These are phyloP conservation scores for Argentina anserina DNA, from an alignment of 306 rosid genomes.

Conservation along the genomic window DNA sequence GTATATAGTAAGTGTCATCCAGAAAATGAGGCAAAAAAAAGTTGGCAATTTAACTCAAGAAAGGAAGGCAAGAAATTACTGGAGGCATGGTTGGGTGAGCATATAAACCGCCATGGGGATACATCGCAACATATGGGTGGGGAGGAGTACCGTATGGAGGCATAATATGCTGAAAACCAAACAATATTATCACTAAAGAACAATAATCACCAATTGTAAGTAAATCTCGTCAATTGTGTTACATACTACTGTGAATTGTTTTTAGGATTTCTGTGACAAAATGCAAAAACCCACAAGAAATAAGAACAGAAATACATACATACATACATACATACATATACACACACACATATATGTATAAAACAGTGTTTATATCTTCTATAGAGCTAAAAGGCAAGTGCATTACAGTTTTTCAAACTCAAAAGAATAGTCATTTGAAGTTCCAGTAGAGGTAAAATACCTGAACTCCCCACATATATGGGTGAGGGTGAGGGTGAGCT, in stretches of 20 bases:
- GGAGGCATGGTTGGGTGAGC: constrained; percentile 99
- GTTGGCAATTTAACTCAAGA: constrained; percentile 25
- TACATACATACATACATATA: no score
- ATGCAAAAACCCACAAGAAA: not conserved
- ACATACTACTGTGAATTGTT: not conserved
- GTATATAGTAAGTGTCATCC: constrained; percentile 13
- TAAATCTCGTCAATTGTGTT: not conserved
- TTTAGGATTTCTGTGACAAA: not conserved
- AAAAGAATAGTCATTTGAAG: not conserved
- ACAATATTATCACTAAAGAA: constrained; percentile 3
- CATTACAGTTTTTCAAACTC: not conserved
- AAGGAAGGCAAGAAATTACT: constrained; percentile 46
- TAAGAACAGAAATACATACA: not conserved
- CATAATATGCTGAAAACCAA: constrained; percentile 82
- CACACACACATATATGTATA: not conserved
- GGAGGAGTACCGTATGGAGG: constrained; percentile 98
- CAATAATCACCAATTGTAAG: constrained; percentile 1
- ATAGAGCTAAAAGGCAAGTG: not conserved
- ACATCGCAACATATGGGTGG: constrained; percentile 98
- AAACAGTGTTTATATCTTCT: not conserved
- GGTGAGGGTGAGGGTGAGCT: constrained; percentile 92
- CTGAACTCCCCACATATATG: constrained; percentile 99
- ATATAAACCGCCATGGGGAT: constrained; percentile 97
- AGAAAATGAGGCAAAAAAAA: constrained; percentile 22
- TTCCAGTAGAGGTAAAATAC: constrained; percentile 24